Evolutionary conservation across 169 alveolate genomes (phyloP), one percentile per base, ranked within the genome.

Genomic region (Plasmodium gallinaceum): DNA sequence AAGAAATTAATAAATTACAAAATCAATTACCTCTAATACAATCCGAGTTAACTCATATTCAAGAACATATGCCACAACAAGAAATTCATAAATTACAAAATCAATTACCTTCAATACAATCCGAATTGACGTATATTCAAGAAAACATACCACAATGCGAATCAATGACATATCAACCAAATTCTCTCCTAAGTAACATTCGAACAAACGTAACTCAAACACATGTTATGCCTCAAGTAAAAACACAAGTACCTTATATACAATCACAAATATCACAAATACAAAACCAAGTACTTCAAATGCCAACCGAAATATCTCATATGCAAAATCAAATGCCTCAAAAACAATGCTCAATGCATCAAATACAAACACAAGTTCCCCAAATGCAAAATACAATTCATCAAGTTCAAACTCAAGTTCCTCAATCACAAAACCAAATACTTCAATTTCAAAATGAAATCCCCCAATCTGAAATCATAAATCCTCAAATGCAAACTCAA

Each of bases 111-210:
- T 22, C 57, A 74, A 42, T 57, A 2, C 51, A 18, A 32, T 48
- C 74, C 16, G 72, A 39, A 48, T 57, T 74, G 39, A 37, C 61
- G 37, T 14, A 48, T 57, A 37, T 20, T 74, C 58, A 74, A 37
- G 39, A 18, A 52, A 18, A 58, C 52, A 64, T 20, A 58, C 88
- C 60, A 5, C 73, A 74, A 32, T 60, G 32, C 43, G 22, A 46
- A 8, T n/a, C 71, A 74, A 60, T 4, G 58, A 60, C 26, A 65
- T 74, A 43, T 39, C 88, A 58, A 45, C 18, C 88, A 48, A 18
- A 43, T 9, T 22, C 88, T 9, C 45, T 39, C 37, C 10, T 61
- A 9, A 62, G 58, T 42, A 57, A 74, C 7, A 43, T 58, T 22
- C 61, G 43, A 60, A 48, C 43, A 7, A 22, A 58, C 18, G 32